Evolutionary conservation across 208 protist species (phyloP), one percentile per base, ranked within the genome.

Genomic region (Trypanosomatidae sp.): DNA sequence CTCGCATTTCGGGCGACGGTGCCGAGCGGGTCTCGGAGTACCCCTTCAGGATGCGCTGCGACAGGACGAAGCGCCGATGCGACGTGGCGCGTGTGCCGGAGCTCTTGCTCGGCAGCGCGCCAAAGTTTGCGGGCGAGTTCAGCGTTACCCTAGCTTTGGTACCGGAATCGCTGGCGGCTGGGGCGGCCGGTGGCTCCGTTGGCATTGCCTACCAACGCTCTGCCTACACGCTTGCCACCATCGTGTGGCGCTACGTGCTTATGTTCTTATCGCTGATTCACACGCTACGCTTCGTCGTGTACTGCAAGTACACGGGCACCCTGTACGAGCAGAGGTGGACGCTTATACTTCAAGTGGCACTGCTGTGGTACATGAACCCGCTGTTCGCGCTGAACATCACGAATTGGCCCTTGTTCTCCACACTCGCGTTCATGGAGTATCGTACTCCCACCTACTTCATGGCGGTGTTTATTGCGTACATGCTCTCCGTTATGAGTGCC

Each of bases 401-500:
- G 7, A 73, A 56, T 46, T 66, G 74, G 33, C 81, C 80, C 22
- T 49, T 77, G 52, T 82, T 87, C 41, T 44, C 81, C 2, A 77
- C 91, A 36, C 77, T 97, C 50, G 74, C 86, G 1, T 97, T 96
- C 60, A 44, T 95, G 8, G 91, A 97, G 69, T 86, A 88, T 64
- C 88, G 85, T 62, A 62, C 95, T 4, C 90, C 93, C 4, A 84
- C 74, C 19, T 94, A 89, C 84, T 97, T 95, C 71, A 69, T 91
- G 56, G 83, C 88, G 43, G 70, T 97, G 47, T 49, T 77, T 6
- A 65, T 93, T 17, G 83, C 81, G 0, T 96, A 93, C 77, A 95
- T 95, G 86, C 81, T 94, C 68, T 89, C 90, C 39, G 85, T 94
- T n/a, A 89, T 96, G 66, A 94, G 88, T 7, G 86, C 91, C 28